phyloP scores from a whole-genome alignment of 352 stramenopile species.

The Pythium insidiosum region DNA sequence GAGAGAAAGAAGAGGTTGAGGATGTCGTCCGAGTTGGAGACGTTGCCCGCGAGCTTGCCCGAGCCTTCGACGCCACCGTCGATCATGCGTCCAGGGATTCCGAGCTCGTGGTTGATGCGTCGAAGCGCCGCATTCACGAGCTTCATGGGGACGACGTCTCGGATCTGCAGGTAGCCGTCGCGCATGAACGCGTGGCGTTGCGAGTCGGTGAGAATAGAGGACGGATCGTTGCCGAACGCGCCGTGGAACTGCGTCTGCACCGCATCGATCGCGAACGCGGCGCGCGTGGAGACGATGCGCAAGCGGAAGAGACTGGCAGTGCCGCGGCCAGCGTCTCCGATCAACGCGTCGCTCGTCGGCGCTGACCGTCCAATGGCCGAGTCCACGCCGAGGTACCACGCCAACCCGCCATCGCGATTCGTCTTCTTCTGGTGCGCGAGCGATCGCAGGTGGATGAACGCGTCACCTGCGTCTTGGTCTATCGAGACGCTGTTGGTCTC shows the following conservation, averaged over 20 bases:
- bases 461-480: slow-evolving; percentile 3
- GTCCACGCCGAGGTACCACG: slow-evolving; percentile 51
- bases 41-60: slow-evolving; percentile 60
- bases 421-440: slow-evolving; percentile 62
- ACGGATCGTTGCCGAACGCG: slow-evolving; percentile 7
- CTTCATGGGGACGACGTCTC: slow-evolving; percentile 38
- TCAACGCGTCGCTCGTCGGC: slow-evolving; percentile 13
- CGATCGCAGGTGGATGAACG: slow-evolving; percentile 36
- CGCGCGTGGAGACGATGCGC: slow-evolving; percentile 31
- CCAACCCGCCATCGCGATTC: slow-evolving; percentile 27
- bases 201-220: slow-evolving; percentile 32
- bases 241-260: slow-evolving; percentile 21
- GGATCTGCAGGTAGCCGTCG: slow-evolving; percentile 68
- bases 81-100: slow-evolving; percentile 56
- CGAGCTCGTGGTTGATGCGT: slow-evolving; percentile 74
- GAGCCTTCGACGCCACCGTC: slow-evolving; percentile 64
- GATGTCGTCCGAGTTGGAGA: slow-evolving; percentile 58
- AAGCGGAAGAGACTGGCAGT: slow-evolving; percentile 39
- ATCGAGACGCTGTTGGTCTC: not conserved
- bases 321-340: slow-evolving; percentile 42
- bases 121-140: slow-evolving; percentile 47
- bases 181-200: slow-evolving; percentile 60
- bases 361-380: not conserved
- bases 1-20: slow-evolving; percentile 49
- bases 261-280: slow-evolving; percentile 38